phyloP scores from a whole-genome alignment of 2,329 filamentous ascomycete genomes.

The Dactylonectria estremocensis region DNA sequence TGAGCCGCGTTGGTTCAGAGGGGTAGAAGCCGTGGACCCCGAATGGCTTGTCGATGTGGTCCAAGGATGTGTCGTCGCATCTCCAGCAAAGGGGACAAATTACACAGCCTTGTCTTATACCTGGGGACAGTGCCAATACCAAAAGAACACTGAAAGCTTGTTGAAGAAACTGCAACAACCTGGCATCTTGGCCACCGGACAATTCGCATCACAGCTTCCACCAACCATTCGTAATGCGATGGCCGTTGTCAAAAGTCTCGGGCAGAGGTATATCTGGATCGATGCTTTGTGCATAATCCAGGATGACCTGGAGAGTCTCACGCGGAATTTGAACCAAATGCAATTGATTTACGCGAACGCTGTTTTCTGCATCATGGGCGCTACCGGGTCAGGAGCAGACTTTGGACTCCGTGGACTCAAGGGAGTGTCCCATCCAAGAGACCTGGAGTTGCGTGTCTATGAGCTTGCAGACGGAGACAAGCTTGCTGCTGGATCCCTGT shows the following conservation, averaged over 20 bases:
- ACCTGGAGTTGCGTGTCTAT: constrained; percentile 27
- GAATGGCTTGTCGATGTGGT: constrained; percentile 30
- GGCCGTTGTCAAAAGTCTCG: constrained; percentile 15
- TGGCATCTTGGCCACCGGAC: not conserved
- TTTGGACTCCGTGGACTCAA: constrained; percentile 28
- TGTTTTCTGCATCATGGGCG: constrained; percentile 25
- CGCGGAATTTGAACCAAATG: constrained; percentile 32
- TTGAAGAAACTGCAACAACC: constrained; percentile 12
- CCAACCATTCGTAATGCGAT: constrained; percentile 30
- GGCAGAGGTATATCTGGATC: constrained; percentile 31
- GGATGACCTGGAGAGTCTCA: constrained; percentile 24
- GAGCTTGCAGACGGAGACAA: constrained; percentile 24
- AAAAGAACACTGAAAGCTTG: constrained; percentile 26
- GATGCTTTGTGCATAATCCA: constrained; percentile 32
- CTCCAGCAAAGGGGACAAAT: constrained; percentile 4
- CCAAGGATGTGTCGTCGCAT: constrained; percentile 24
- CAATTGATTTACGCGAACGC: constrained; percentile 32
- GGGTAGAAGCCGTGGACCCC: constrained; percentile 14
- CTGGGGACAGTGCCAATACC: constrained; percentile 26
- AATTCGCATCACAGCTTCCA: constrained; percentile 28
- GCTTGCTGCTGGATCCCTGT: constrained; percentile 6
- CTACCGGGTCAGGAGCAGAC: constrained; percentile 29
- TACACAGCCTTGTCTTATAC: constrained; percentile 34
- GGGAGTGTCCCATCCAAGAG: constrained; percentile 12
- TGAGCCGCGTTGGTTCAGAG: constrained; percentile 31